Percentiles rank a stretch among this genome's conserved stretches.
Conservation (phyloP, 352 stramenopile genomes). For the Blastocystis sp. region DNA sequence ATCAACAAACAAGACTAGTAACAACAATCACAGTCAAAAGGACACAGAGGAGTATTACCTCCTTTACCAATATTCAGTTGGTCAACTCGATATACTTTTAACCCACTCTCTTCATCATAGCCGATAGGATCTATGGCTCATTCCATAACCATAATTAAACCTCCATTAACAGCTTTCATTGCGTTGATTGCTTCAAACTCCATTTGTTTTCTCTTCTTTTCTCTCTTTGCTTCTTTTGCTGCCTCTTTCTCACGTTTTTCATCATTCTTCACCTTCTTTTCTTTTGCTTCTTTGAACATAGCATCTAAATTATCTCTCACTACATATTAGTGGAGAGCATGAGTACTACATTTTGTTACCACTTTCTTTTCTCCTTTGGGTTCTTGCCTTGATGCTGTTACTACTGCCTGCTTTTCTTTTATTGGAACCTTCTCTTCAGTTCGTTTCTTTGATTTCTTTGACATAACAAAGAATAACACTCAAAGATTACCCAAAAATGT, state of each 20-base stretch:
- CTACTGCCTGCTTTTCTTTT: background rate
- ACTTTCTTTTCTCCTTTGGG: background rate
- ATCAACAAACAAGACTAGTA: constrained; percentile 33
- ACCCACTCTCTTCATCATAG: constrained; percentile 46
- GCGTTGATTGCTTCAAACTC: constrained; percentile 40
- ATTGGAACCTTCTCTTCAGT: background rate
- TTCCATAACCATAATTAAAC: background rate
- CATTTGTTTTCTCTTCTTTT: background rate
- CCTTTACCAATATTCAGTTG: constrained; percentile 58
- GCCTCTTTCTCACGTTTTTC: constrained; percentile 40
- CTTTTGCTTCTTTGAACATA: constrained; percentile 27
- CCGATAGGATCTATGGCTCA: constrained; percentile 45
- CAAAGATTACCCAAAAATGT: background rate
- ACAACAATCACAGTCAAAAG: constrained; percentile 67
- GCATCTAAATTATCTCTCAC: background rate
- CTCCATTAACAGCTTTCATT: constrained; percentile 35
- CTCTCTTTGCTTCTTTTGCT: background rate
- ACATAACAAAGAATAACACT: background rate
- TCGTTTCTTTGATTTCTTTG: constrained; percentile 31
- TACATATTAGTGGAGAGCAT: background rate
- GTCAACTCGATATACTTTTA: constrained; percentile 62
- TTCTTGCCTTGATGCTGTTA: background rate
- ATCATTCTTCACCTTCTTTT: constrained; percentile 43
- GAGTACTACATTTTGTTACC: background rate
- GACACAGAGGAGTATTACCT: constrained; percentile 67